Evolutionary conservation across 805 yeast species (phyloP).

Genomic region (Ogataea henricii): DNA sequence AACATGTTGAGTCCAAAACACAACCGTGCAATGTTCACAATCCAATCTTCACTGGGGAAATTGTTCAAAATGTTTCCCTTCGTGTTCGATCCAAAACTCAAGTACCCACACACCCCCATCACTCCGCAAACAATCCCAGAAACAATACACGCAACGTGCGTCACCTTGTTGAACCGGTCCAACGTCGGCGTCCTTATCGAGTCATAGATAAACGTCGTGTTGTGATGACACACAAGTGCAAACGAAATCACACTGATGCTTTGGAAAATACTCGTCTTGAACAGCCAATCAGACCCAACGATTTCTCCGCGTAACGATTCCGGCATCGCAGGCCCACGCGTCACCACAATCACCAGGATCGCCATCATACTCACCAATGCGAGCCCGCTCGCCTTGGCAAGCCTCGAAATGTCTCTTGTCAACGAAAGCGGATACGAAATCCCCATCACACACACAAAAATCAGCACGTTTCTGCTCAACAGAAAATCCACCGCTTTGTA

Average conservation of each 20-base stretch:
- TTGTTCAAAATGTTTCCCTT: slow-evolving; percentile 89
- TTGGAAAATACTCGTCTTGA: slow-evolving; percentile 73
- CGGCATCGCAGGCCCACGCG: slow-evolving; percentile 68
- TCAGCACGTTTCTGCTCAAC: slow-evolving; percentile 68
- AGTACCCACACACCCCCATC: slow-evolving; percentile 78
- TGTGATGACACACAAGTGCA: slow-evolving; percentile 95
- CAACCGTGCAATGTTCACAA: slow-evolving; percentile 83
- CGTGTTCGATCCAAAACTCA: slow-evolving; percentile 73
- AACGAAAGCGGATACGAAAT: slow-evolving; percentile 84
- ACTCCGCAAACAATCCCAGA: slow-evolving; percentile 77
- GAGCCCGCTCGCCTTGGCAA: slow-evolving; percentile 84
- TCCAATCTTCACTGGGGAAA: slow-evolving; percentile 70
- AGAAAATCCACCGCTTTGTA: slow-evolving; percentile 50
- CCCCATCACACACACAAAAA: slow-evolving; percentile 64
- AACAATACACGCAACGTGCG: slow-evolving; percentile 81
- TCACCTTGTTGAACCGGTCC: slow-evolving; percentile 70
- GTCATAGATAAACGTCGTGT: slow-evolving; percentile 85
- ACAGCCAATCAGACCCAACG: slow-evolving; percentile 45
- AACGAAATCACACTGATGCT: slow-evolving; percentile 93
- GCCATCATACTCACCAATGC: slow-evolving; percentile 84
- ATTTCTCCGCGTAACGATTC: slow-evolving; percentile 50
- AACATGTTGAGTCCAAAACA: slow-evolving; percentile 92
- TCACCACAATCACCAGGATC: slow-evolving; percentile 71
- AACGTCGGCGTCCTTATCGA: slow-evolving; percentile 77
- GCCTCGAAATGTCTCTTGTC: slow-evolving; percentile 74